These are phyloP conservation scores for Hibiscus tridactylites DNA, from an alignment of 345 rosid genomes.

Conservation along the genomic window DNA sequence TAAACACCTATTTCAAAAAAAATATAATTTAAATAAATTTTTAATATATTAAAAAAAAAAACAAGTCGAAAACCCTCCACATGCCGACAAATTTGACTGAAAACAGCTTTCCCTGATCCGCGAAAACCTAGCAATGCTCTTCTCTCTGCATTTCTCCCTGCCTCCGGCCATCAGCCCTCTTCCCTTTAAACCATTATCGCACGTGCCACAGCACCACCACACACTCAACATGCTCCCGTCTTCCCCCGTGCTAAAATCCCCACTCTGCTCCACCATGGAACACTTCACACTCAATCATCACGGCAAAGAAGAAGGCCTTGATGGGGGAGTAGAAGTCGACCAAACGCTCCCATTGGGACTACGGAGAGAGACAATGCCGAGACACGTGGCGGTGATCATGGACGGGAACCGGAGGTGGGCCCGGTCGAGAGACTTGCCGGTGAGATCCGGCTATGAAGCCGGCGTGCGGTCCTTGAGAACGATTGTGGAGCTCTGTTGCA, in stretches of 20 bases:
- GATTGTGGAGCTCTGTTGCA: slow-evolving; percentile 18
- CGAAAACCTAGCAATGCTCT: slow-evolving; percentile 20
- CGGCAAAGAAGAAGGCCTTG: background rate
- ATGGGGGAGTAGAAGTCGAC: background rate
- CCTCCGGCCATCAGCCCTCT: background rate
- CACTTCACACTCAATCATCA: background rate
- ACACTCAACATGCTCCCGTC: background rate
- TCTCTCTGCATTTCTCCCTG: slow-evolving; percentile 21
- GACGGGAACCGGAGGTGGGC: slow-evolving; percentile 26
- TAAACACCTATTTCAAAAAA: too few species aligned
- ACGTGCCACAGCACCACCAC: background rate
- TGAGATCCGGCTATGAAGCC: slow-evolving; percentile 21
- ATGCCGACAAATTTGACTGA: background rate
- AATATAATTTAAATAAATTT: too few species aligned
- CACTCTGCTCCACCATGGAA: background rate
- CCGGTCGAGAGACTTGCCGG: slow-evolving; percentile 8
- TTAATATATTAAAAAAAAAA: background rate
- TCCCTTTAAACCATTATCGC: background rate
- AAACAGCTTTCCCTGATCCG: background rate
- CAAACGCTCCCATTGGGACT: slow-evolving; percentile 11
- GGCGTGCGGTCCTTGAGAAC: slow-evolving; percentile 14
- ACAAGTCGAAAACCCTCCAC: background rate
- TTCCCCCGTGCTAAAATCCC: background rate
- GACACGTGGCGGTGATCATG: slow-evolving; percentile 26
- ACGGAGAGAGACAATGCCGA: slow-evolving; percentile 16